Conservation (phyloP, 176 grass and related monocot species). For the Alopecurus myosuroides region DNA sequence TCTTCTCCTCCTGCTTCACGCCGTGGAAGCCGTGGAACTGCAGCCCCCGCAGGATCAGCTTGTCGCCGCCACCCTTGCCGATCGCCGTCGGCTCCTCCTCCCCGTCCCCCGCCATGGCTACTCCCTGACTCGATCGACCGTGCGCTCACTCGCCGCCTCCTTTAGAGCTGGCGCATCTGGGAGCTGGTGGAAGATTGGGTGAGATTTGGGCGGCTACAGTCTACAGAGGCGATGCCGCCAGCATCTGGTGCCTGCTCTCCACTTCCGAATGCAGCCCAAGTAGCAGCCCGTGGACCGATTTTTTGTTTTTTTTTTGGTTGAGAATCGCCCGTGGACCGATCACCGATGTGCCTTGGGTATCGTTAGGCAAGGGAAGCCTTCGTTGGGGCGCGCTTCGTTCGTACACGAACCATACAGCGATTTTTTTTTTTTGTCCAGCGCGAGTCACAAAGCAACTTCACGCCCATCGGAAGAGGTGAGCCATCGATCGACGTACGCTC, state of each 20-base stretch:
- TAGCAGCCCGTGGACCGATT: not conserved
- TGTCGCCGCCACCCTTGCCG: constrained; percentile 36
- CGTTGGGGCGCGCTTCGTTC: too few relatives aligned
- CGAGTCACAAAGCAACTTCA: too few relatives aligned
- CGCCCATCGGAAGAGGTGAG: too few relatives aligned
- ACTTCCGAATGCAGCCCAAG: not conserved
- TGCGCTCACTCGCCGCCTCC: not conserved
- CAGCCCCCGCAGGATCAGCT: constrained; percentile 75
- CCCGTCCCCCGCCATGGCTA: not conserved
- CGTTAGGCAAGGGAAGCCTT: too few relatives aligned
- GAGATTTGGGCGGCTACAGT: not conserved
- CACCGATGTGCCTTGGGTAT: too few relatives aligned
- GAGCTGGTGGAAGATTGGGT: not conserved
- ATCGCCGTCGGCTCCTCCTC: not conserved
- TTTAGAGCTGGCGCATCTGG: not conserved
- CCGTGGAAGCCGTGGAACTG: constrained; percentile 93
- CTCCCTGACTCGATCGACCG: not conserved
- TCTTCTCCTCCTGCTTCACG: constrained; percentile 72
- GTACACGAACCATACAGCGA: too few relatives aligned
- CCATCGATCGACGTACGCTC: too few relatives aligned
- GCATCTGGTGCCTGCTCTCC: not conserved
- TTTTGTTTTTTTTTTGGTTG: too few relatives aligned
- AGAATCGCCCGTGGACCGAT: too few relatives aligned
- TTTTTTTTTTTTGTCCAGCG: too few relatives aligned
- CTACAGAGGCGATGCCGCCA: not conserved